These are phyloP conservation scores for Pisolithus thermaeus DNA, from an alignment of 1,284 basidiomycete species.

Conservation along the genomic window DNA sequence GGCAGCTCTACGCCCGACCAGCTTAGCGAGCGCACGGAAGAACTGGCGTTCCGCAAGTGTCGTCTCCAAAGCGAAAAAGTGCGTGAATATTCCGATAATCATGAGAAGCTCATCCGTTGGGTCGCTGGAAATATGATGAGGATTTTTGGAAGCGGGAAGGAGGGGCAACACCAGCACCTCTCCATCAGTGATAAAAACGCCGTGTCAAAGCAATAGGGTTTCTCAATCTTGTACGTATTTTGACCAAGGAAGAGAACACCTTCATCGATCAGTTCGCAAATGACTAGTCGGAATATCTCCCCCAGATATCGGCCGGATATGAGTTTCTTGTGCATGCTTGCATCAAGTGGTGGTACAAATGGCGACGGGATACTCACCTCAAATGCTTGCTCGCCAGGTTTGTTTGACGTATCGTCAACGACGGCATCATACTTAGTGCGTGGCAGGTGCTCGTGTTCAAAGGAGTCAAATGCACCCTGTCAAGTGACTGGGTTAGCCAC, in stretches of 20 bases:
- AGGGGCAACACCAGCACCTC: constrained; percentile 41
- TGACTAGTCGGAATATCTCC: constrained; percentile 89
- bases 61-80: constrained; percentile 93
- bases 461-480: constrained; percentile 96
- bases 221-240: constrained; percentile 97
- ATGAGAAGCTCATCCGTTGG: constrained; percentile 97
- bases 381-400: constrained; percentile 92
- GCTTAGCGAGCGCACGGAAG: constrained; percentile 86
- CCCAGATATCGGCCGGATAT: constrained; percentile 97
- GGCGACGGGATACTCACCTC: constrained; percentile 43
- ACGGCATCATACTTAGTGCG: constrained; percentile 91
- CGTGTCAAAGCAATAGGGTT: constrained; percentile 89
- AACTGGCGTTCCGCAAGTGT: constrained; percentile 92
- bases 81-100: constrained; percentile 93
- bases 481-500: constrained; percentile 1
- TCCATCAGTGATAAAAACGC: constrained; percentile 97
- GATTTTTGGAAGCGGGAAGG: neutral
- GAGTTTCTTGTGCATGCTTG: constrained; percentile 66
- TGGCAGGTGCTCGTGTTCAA: constrained; percentile 90
- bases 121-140: constrained; percentile 51
- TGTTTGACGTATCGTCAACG: constrained; percentile 94
- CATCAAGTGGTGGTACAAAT: neutral
- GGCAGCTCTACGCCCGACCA: constrained; percentile 88
- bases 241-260: constrained; percentile 97
- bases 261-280: constrained; percentile 95